Conservation (phyloP, 208 protist genomes). For the Balamuthia mandrillaris region DNA sequence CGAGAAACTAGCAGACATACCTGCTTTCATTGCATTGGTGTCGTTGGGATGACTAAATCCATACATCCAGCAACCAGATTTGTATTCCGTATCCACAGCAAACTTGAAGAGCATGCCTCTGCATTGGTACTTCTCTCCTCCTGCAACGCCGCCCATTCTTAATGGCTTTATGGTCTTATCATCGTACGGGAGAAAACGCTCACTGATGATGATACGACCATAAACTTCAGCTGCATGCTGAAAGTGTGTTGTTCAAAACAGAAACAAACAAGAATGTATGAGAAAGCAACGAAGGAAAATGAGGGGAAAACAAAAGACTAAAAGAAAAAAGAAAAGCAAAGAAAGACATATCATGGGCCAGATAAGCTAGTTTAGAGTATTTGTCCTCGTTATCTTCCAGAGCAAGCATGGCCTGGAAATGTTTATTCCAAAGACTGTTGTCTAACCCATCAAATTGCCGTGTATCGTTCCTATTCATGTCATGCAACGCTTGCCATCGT, state of each 20-base stretch:
- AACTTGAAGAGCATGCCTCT: constrained; percentile 41
- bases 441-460: neutral
- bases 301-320: neutral
- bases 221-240: constrained; percentile 41
- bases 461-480: neutral
- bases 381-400: neutral
- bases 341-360: constrained; percentile 9
- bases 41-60: constrained; percentile 17
- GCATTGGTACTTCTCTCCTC: constrained; percentile 24
- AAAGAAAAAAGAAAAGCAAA: neutral
- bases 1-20: neutral
- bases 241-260: neutral
- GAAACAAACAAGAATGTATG: neutral
- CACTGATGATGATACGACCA: constrained; percentile 39
- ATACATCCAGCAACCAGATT: constrained; percentile 30
- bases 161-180: constrained; percentile 37
- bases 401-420: neutral
- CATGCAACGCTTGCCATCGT: neutral
- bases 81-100: constrained; percentile 16
- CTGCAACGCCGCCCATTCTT: neutral
- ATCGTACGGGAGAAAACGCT: constrained; percentile 24
- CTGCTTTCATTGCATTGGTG: constrained; percentile 23
- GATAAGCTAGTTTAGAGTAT: neutral
- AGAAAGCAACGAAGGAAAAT: neutral
- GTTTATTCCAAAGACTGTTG: constrained; percentile 34